Evolutionary conservation across 2,329 filamentous ascomycete genomes (phyloP), one percentile per base, ranked within the genome.

Genomic region (Venturiaceae sp.): DNA sequence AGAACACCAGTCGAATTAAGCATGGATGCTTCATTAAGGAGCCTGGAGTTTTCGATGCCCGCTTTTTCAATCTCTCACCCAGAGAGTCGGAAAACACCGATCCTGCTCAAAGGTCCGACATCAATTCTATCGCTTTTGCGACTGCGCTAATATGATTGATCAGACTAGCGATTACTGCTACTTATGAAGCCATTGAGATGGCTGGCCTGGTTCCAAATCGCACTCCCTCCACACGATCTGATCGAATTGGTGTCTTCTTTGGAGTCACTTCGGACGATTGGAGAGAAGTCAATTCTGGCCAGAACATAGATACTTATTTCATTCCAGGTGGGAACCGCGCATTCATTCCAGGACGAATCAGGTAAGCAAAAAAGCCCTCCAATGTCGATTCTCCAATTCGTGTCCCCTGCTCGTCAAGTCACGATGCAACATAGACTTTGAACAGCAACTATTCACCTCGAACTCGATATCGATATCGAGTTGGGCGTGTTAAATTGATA

Each of bases 311-410:
- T 58, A 81, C 79, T 0, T 82, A 83, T 64, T 80, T 71, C 63
- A 78, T 83, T 46, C 76, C 80, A 0, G 79, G 79, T 21, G 75
- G 74, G 26, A 69, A 71, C 6, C 72, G 81, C n/a, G 80, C 79
- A 0, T 83, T 83, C 58, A 74, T 69, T 0, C 75, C 76, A 0
- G 81, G 80, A 0, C 74, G 80, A 3, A 73, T 79, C 60, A 78
- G 39, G 39, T 44, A 44, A 44, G 19, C 39, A 7, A 21, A 8
- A 8, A 23, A 19, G n/a, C 16, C 14, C 19, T 7, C 1, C 14
- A 2, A 7, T 23, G 7, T 4, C 39, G n/a, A 44, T n/a, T n/a
- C n/a, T n/a, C n/a, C n/a, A n/a, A n/a, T n/a, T n/a, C n/a, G n/a
- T n/a, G n/a, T n/a, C n/a, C n/a, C n/a, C n/a, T n/a, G n/a, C n/a